These are phyloP conservation scores for Colletotrichum echinochloae DNA, from an alignment of 2,329 filamentous ascomycete genomes.

Conservation along the genomic window DNA sequence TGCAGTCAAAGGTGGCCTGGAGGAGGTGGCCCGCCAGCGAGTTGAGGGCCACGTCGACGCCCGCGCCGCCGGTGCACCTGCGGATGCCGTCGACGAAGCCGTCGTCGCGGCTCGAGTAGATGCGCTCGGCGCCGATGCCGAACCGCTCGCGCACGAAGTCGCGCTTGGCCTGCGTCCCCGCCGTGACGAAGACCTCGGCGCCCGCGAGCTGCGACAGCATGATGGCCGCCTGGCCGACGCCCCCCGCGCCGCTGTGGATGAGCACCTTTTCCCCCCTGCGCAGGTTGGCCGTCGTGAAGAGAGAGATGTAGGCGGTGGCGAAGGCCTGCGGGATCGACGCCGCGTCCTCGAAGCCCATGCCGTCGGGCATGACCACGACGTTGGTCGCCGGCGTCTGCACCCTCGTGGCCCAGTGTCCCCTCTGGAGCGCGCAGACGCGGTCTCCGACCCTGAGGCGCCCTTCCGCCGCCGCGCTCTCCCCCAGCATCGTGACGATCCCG, in stretches of 20 bases:
- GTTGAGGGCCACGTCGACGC: too few relatives aligned
- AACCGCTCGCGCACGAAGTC: slow-evolving; percentile 45
- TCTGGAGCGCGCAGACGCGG: slow-evolving; percentile 42
- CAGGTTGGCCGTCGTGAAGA: slow-evolving; percentile 47
- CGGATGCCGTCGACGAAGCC: slow-evolving; percentile 49
- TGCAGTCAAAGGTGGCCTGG: slow-evolving; percentile 56
- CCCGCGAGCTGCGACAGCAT: slow-evolving; percentile 46
- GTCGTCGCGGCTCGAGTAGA: slow-evolving; percentile 45
- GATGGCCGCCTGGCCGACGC: slow-evolving; percentile 52
- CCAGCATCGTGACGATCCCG: slow-evolving; percentile 49
- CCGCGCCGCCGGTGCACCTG: slow-evolving; percentile 47
- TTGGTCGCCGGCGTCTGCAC: slow-evolving; percentile 38
- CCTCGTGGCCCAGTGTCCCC: slow-evolving; percentile 40
- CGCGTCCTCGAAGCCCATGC: slow-evolving; percentile 52
- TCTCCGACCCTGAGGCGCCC: slow-evolving; percentile 47
- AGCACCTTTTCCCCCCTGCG: slow-evolving; percentile 47
- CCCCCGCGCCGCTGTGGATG: slow-evolving; percentile 52
- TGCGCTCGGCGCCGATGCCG: slow-evolving; percentile 44
- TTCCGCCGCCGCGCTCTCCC: slow-evolving; percentile 43
- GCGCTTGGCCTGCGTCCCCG: slow-evolving; percentile 46
- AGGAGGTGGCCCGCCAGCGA: slow-evolving; percentile 57
- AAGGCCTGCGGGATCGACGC: slow-evolving; percentile 48
- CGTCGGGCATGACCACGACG: slow-evolving; percentile 51
- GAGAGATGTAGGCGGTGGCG: slow-evolving; percentile 48
- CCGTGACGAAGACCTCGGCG: slow-evolving; percentile 50